Base-by-base conservation (phyloP, 1,139 yeast genomes). In the Groenewaldozyma sp. region DNA sequence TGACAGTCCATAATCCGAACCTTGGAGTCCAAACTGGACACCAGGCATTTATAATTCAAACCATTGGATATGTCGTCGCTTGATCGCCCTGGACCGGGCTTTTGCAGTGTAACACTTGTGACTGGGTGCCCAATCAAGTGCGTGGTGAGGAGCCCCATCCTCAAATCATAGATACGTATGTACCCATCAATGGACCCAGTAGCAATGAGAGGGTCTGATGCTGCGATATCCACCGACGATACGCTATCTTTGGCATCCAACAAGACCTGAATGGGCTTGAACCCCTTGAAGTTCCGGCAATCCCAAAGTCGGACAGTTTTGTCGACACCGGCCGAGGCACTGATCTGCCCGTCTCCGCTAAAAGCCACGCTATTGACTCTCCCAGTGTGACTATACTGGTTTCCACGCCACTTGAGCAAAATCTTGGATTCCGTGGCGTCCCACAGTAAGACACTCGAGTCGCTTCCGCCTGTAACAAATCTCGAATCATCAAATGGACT, bases 401-500 rank as follows among this genome's bases (percentile, higher is more conserved):
- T 29, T 11, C 60, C 65, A 2, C 53, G 31, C 35, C 56, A 55
- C 26, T 63, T 44, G 7, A 55, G 46, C 3, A 51, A 32, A 6
- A 53, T 50, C 28, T 43, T 41, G 4, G 57, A 61, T 4, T 55
- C 38, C 9, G 53, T 43, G 3, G 58, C 62, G 42, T 63, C 65
- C 64, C 67, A 64, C 4, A 58, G 42, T 37, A 49, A 53, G 4
- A 58, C 58, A 7, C 54, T 47, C n/a, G 61, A 45, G 40, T 63
- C 68, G 4, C 65, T 64, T 13, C 68, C 66, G 18, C 60, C 56
- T 36, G 63, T 54, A 24, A 55, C 65, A 40, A 63, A 60, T 42
- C 41, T 28, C 20, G 59, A 37, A 38, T 55, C 58, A 38, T 62
- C 64, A 9, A 9, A 6, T 10, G 35, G 43, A 10, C 58, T 37